Evolutionary conservation across 768 basidiomycete genomes (phyloP).

Genomic region (Baorangia bicolor): DNA sequence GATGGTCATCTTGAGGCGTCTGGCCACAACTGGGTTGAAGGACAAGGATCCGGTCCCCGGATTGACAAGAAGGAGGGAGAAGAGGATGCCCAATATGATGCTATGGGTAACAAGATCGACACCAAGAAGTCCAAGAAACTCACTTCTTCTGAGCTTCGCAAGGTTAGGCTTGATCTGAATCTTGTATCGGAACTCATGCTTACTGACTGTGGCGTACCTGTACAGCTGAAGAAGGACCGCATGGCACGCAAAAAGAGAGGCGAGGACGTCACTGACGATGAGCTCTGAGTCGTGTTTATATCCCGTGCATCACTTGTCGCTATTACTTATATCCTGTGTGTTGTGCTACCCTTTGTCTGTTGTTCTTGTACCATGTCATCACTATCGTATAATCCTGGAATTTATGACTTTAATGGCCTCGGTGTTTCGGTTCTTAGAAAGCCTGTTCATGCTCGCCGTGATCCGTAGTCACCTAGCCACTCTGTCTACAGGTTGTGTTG

Average conservation of each 20-base stretch:
- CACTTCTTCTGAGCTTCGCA: constrained; percentile 78
- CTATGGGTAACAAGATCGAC: constrained; percentile 97
- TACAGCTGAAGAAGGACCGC: constrained; percentile 86
- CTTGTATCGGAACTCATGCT: neutral
- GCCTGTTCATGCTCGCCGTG: too few relatives aligned
- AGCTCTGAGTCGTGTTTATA: constrained; percentile 33
- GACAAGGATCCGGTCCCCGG: constrained; percentile 90
- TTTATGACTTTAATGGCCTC: neutral
- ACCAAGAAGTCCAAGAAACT: constrained; percentile 84
- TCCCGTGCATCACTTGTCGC: constrained; percentile 1
- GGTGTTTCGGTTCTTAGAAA: neutral
- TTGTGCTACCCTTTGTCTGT: constrained; percentile 16
- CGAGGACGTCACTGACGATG: constrained; percentile 72
- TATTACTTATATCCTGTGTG: constrained; percentile 14
- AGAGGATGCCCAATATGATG: constrained; percentile 90
- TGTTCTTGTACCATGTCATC: constrained; percentile 22
- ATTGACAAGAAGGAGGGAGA: constrained; percentile 94
- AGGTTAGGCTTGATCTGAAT: constrained; percentile 41
- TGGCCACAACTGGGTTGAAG: constrained; percentile 99
- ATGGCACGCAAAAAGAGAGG: constrained; percentile 88
- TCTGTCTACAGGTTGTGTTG: too few relatives aligned
- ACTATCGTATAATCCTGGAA: constrained; percentile 18
- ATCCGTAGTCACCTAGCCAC: too few relatives aligned
- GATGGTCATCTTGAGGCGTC: constrained; percentile 96
- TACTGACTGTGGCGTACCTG: constrained; percentile 11